Evolutionary conservation across 1,284 basidiomycete genomes (phyloP), one percentile per base, ranked within the genome.

Genomic region (Acaromyces ingoldii): DNA sequence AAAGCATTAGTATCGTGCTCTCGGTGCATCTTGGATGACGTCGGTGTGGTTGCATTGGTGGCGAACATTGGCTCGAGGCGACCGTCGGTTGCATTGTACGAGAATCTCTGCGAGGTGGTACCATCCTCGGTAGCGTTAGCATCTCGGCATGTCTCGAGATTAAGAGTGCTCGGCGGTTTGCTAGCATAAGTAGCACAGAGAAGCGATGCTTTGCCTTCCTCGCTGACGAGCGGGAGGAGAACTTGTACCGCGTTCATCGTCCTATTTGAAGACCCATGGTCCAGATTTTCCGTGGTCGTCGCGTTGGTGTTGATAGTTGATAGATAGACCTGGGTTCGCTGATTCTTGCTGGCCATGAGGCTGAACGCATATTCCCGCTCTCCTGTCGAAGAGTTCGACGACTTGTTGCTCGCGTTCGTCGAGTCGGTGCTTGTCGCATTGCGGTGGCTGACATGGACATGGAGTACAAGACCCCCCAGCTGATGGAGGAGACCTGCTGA

Each of bases 291-390:
- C 17, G 22, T 37, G 29, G 13, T 6, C 21, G 34, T 49, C 13
- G 48, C 22, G 6, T 45, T 45, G 43, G 29, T 42, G 52, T 54
- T 46, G n/a, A 43, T 34, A 46, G 54, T 29, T 22, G 44, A 24
- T 11, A 56, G 26, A 25, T 31, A 56, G 33, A 56, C 41, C 22
- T 56, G 54, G 25, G 54, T 55, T 11, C 50, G 22, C 22, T 56
- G 38, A n/a, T 36, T 21, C 51, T 56, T 46, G 53, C 29, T 37
- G 17, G 52, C 31, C 46, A 51, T 49, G 24, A 53, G 38, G 25
- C 11, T 42, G 33, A 26, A 53, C n/a, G 26, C 28, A 47, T 31
- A 51, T 22, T 37, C 24, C 17, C 24, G 36, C 36, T 37, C 17
- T 22, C 24, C 3, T 4, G 24, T 37, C 7, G 36, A 37, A 3